These are phyloP conservation scores for Solanum chilense DNA, from an alignment of 257 asterid genomes.

Conservation along the genomic window DNA sequence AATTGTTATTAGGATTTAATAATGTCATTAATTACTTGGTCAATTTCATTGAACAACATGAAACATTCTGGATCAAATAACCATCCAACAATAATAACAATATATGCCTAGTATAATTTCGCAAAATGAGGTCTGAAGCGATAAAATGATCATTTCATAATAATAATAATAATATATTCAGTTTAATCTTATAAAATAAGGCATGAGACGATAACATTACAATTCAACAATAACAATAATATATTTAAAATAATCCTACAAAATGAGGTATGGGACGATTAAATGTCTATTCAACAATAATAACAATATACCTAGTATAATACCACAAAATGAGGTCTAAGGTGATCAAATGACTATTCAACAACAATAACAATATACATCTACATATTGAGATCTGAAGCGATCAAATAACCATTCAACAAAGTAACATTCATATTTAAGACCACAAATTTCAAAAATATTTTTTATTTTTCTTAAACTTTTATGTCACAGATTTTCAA, in stretches of 20 bases:
- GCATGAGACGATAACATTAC: not conserved
- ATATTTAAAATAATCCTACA: not conserved
- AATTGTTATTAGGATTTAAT: not conserved
- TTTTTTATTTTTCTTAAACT: not conserved
- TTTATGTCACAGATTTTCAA: not conserved
- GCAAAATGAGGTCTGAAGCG: accelerated
- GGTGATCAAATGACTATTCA: not conserved
- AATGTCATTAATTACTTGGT: not conserved
- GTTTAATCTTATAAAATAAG: not conserved
- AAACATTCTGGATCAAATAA: not conserved
- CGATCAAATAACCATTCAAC: not conserved
- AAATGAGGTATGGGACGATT: not conserved
- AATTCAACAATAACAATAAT: not conserved
- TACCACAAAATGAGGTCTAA: not conserved
- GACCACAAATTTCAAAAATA: not conserved
- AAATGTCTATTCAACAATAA: not conserved
- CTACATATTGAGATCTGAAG: not conserved
- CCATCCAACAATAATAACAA: not conserved
- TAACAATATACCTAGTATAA: not conserved
- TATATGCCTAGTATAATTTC: not conserved
- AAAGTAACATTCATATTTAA: not conserved
- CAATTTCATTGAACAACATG: not conserved
- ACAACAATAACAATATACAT: not conserved
- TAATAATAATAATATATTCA: too few species aligned
- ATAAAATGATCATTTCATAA: not conserved